A percentile compares a stretch with the other conserved stretches of the same genome.
Conservation (phyloP, 2,329 filamentous ascomycete species). For the Diplodia seriata region DNA sequence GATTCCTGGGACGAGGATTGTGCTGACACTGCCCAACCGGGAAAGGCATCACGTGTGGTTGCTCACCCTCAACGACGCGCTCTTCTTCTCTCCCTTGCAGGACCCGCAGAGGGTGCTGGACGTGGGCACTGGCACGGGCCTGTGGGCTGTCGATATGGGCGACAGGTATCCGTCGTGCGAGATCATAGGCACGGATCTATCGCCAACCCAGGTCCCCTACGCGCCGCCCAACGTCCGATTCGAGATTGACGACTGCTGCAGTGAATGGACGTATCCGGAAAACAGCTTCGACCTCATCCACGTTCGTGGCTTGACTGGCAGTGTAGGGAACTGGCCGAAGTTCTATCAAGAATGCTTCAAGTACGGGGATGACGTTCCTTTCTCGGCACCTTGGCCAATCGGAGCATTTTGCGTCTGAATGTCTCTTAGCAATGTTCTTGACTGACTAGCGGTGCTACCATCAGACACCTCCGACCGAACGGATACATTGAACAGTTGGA, state of each 20-base stretch:
- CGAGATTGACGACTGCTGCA: slow-evolving; percentile 54
- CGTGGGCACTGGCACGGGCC: slow-evolving; percentile 46
- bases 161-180: slow-evolving; percentile 46
- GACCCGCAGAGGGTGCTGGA: slow-evolving; percentile 44
- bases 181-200: slow-evolving; percentile 48
- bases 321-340: slow-evolving; percentile 50
- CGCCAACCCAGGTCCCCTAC: slow-evolving; percentile 43
- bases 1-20: background rate
- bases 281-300: slow-evolving; percentile 51
- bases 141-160: slow-evolving; percentile 49
- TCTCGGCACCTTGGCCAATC: background rate
- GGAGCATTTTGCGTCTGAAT: background rate
- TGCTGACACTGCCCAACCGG: slow-evolving; percentile 17
- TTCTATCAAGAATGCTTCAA: slow-evolving; percentile 46
- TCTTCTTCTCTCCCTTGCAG: slow-evolving; percentile 45
- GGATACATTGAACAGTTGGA: slow-evolving; percentile 55
- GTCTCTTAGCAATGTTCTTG: background rate
- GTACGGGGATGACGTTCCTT: slow-evolving; percentile 10
- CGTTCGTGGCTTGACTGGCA: slow-evolving; percentile 50
- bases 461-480: slow-evolving; percentile 45
- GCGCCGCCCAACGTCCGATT: slow-evolving; percentile 53
- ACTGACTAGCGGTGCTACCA: slow-evolving; percentile 5
- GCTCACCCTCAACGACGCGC: slow-evolving; percentile 44
- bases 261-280: slow-evolving; percentile 50
- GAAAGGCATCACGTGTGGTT: slow-evolving; percentile 46